Evolutionary conservation across 2,329 filamentous ascomycete genomes (phyloP), one percentile per base, ranked within the genome.

Genomic region (Hyphodiscus sp.): DNA sequence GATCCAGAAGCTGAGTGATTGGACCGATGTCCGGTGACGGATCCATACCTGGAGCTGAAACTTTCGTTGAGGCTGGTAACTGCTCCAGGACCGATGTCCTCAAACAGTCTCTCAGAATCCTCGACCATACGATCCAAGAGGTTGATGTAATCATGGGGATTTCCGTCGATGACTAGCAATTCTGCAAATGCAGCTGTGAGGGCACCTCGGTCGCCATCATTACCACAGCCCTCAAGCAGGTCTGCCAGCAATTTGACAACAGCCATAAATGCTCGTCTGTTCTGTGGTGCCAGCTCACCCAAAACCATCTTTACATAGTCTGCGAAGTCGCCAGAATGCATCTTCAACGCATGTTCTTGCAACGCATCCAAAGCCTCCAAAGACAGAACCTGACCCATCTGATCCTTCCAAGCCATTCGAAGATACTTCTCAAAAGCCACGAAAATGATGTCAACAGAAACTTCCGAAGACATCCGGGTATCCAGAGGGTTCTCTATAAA

Each of bases 371-470:
- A 76, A 5, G 83, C 79, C 46, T 86, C 77, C 50, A 82, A 77
- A 1, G 88, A 83, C 68, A 97, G 83, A 52, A 97, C 82, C 2
- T 89, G 83, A 0, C 92, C 92, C 77, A 96, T 91, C 62, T 89
- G 86, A 60, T 92, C 87, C 55, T 81, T 84, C 92, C 92, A 97
- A 13, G 89, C 91, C 58, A 91, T 85, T 54, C 83, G 84, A 56
- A 96, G 74, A 62, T 96, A 97, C 57, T 95, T 96, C 68, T 96
- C 91, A 67, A 96, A 97, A 0, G 91, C 87, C 23, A 88, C 87
- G 66, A 96, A 95, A 5, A 97, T 79, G 19, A 92, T 84, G 65
- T 96, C 91, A 9, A 92, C 83, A 2, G 85, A 80, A 9, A 89
- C 78, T 55, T 96, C 90, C 0, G 83, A 79, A 1, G 88, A 83